A percentile compares a stretch with the other conserved stretches of the same genome.
phyloP scores from a whole-genome alignment of 768 basidiomycete genomes.

The Boletus rubescentipes region DNA sequence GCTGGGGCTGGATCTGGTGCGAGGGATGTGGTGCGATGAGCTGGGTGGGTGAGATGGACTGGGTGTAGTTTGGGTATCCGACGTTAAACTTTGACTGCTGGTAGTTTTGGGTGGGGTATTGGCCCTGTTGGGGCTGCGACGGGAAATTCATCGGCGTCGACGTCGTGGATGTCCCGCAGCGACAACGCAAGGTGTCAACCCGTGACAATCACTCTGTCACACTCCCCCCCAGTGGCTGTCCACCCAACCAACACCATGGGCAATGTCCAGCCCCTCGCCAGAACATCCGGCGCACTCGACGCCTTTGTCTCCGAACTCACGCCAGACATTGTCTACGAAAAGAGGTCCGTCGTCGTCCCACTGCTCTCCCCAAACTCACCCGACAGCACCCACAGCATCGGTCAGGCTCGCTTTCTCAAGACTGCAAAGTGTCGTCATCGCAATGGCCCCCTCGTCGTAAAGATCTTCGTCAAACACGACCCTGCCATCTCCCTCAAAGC shows the following conservation, averaged over 20 bases:
- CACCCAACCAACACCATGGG: conserved; percentile 57
- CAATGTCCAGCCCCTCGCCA: conserved; percentile 69
- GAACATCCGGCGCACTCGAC: conserved; percentile 80
- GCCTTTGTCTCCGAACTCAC: conserved; percentile 90
- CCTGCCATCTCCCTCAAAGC: conserved; percentile 73
- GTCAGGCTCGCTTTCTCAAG: conserved; percentile 50
- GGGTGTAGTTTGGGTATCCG: conserved; percentile 15
- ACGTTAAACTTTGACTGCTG: conserved; percentile 16
- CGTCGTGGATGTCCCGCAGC: conserved; percentile 6
- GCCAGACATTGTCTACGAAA: conserved; percentile 85
- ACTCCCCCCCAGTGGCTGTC: conserved; percentile 7
- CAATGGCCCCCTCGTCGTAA: conserved; percentile 83
- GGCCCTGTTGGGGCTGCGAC: conserved; percentile 21
- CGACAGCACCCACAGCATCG: conserved; percentile 19
- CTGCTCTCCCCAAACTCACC: too few relatives aligned
- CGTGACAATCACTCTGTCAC: conserved; percentile 28
- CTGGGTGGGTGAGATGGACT: conserved; percentile 29
- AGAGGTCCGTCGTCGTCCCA: conserved; percentile 56
- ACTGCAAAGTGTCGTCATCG: conserved; percentile 86
- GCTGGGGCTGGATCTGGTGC: conserved; percentile 12
- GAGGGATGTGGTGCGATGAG: conserved; percentile 20
- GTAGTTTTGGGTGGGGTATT: conserved; percentile 18
- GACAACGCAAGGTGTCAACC: conserved; percentile 15
- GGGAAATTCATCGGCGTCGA: conserved; percentile 27
- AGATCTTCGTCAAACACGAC: conserved; percentile 95